Evolutionary conservation across 2,329 filamentous ascomycete species (phyloP).

Genomic region (Cladophialophora exuberans): DNA sequence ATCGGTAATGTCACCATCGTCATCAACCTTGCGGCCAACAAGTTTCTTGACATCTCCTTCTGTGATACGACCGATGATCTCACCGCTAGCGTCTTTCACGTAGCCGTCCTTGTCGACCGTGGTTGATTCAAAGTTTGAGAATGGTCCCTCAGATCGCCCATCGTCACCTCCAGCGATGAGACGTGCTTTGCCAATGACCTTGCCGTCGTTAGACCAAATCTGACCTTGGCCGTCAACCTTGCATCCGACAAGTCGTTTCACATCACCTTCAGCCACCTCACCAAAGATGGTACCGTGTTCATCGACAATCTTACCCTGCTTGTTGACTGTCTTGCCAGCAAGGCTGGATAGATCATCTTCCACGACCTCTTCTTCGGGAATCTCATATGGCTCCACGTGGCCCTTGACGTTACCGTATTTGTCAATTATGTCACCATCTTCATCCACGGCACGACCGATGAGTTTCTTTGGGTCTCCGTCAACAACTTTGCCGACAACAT

Average conservation of each 20-base stretch:
- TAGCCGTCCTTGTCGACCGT: constrained; percentile 62
- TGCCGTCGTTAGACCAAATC: constrained; percentile 66
- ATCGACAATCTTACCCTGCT: constrained; percentile 65
- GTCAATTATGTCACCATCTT: constrained; percentile 81
- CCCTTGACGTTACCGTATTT: constrained; percentile 69
- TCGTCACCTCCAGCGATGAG: constrained; percentile 56
- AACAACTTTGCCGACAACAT: constrained; percentile 71
- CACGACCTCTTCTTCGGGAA: constrained; percentile 49
- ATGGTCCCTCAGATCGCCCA: constrained; percentile 50
- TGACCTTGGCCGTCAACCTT: constrained; percentile 66
- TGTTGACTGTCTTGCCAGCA: constrained; percentile 66
- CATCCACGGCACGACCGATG: constrained; percentile 73
- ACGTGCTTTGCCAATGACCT: constrained; percentile 63
- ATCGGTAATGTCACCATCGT: constrained; percentile 71
- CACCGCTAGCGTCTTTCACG: constrained; percentile 55
- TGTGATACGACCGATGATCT: constrained; percentile 62
- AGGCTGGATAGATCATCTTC: constrained; percentile 62
- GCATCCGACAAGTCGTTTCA: constrained; percentile 59
- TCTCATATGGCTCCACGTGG: constrained; percentile 60
- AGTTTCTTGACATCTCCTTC: constrained; percentile 68
- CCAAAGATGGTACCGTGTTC: constrained; percentile 62
- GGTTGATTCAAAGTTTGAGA: constrained; percentile 62
- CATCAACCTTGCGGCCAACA: constrained; percentile 67
- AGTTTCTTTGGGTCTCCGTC: constrained; percentile 74
- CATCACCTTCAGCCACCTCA: constrained; percentile 60